phyloP scores from a whole-genome alignment of 306 rosid species.

The Pterocarpus santalinus region DNA sequence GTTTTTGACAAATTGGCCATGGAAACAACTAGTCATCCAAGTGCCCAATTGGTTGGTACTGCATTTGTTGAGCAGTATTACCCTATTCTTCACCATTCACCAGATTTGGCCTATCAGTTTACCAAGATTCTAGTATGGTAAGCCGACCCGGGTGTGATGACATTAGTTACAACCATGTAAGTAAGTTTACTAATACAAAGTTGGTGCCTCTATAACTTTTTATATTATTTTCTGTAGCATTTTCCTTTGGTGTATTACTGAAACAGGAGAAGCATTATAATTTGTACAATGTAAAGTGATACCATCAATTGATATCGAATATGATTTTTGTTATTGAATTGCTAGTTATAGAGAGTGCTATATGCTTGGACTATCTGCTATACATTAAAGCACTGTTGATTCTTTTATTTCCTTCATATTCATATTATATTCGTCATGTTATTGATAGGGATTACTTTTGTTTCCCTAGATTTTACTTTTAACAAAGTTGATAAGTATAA shows the following conservation, averaged over 20 bases:
- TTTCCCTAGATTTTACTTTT: background rate
- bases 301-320: slow-evolving; percentile 15
- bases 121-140: slow-evolving; percentile 75
- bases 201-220: background rate
- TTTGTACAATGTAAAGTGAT: background rate
- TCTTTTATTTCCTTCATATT: background rate
- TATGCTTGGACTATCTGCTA: slow-evolving; percentile 11
- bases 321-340: slow-evolving; percentile 20
- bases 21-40: slow-evolving; percentile 60
- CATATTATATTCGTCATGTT: slow-evolving; percentile 5
- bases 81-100: slow-evolving; percentile 81
- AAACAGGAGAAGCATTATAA: slow-evolving; percentile 20
- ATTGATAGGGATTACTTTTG: background rate
- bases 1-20: slow-evolving; percentile 67
- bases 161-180: slow-evolving; percentile 81
- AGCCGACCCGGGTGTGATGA: slow-evolving; percentile 85
- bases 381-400: slow-evolving; percentile 3
- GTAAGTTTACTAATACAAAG: slow-evolving; percentile 58
- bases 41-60: slow-evolving; percentile 74
- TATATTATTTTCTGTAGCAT: background rate
- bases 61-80: slow-evolving; percentile 90
- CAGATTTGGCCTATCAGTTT: slow-evolving; percentile 74
- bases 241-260: background rate
- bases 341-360: background rate
- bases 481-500: slow-evolving; percentile 17